Base-by-base conservation (phyloP, 2,329 filamentous ascomycete species). In the Myriosclerotinia duriaeana region DNA sequence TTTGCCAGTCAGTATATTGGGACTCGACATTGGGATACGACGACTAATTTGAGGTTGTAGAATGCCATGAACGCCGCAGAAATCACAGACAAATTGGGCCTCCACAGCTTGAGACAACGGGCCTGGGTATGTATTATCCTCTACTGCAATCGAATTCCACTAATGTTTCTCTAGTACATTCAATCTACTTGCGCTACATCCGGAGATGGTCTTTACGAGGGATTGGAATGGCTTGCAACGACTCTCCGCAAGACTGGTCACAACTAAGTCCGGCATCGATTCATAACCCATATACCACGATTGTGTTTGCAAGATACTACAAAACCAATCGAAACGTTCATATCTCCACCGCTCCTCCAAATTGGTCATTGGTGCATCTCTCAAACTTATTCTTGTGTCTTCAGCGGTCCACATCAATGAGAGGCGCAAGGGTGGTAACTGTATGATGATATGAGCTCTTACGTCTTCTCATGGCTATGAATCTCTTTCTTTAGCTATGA, bases 1-100 rank as follows among this genome's bases (percentile, higher is more conserved):
- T 93, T 84, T 98, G 81, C 90, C 90, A 76, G 95, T 97, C 85
- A 80, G 93, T 86, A 66, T 14, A 34, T 55, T 48, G 52, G 38
- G 20, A 20, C 34, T 66, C 17, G 53, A 20, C 17, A 46, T 54
- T 50, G 46, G 40, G n/a, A 58, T 44, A 34, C 26, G 55, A 53
- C 46, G 64, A 65, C 65, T 67, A 65, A 67, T 30, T 20, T 26
- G 20, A 14, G 8, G 59, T 15, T 54, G 2, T 77, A 97, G 93
- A 98, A 98, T 79, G 95, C 95, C 82, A 98, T 98, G 95, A 97
- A 96, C 83, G 94, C 95, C 78, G 94, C 95, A 78, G 95, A 99
- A 85, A 98, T 99, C 82, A 99, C 95, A 81, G 94, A 99, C 85
- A 97, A 98, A 89, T 92, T 99, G 81, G 95, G 95, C 79, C 93